phyloP scores from a whole-genome alignment of 2,329 filamentous ascomycete genomes.

The Graphilbum sp. region DNA sequence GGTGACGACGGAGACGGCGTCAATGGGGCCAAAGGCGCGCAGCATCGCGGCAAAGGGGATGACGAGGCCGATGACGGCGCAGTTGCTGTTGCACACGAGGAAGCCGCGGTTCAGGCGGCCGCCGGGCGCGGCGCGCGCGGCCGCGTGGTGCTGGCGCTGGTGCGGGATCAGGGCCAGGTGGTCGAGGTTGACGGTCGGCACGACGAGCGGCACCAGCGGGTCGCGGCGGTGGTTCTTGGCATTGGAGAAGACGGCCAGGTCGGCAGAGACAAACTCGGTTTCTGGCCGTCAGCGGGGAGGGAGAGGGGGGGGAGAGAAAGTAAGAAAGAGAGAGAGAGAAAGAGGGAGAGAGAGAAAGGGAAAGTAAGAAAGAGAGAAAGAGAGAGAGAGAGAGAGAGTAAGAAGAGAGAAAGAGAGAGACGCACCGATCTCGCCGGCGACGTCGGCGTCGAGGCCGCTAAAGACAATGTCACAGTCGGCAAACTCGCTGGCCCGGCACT shows the following conservation, averaged over 20 bases:
- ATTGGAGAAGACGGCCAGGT: constrained; percentile 90
- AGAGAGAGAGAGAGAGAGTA: not conserved
- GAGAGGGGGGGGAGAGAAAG: not conserved
- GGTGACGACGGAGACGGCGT: constrained; percentile 64
- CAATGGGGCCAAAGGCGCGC: constrained; percentile 69
- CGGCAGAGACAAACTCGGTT: constrained; percentile 75
- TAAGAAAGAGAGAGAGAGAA: too few species aligned
- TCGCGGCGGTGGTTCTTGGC: constrained; percentile 93
- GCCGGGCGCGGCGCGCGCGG: constrained; percentile 1
- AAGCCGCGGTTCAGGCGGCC: constrained; percentile 61
- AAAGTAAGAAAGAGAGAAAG: not conserved
- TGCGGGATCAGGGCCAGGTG: constrained; percentile 83
- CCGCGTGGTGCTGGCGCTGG: constrained; percentile 54
- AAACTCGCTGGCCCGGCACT: constrained; percentile 72
- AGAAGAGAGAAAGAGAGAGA: not conserved
- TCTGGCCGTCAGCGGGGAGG: constrained; percentile 32
- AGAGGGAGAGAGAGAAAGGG: not conserved
- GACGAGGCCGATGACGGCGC: constrained; percentile 89
- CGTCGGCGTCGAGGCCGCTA: constrained; percentile 79
- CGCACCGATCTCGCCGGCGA: constrained; percentile 75
- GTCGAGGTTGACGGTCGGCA: constrained; percentile 82
- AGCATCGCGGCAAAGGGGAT: constrained; percentile 88
- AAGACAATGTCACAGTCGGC: constrained; percentile 86
- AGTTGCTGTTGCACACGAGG: constrained; percentile 95
- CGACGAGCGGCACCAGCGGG: constrained; percentile 78